These are phyloP conservation scores for Aspergillus calidoustus DNA, from an alignment of 2,329 filamentous ascomycete genomes.

Conservation along the genomic window DNA sequence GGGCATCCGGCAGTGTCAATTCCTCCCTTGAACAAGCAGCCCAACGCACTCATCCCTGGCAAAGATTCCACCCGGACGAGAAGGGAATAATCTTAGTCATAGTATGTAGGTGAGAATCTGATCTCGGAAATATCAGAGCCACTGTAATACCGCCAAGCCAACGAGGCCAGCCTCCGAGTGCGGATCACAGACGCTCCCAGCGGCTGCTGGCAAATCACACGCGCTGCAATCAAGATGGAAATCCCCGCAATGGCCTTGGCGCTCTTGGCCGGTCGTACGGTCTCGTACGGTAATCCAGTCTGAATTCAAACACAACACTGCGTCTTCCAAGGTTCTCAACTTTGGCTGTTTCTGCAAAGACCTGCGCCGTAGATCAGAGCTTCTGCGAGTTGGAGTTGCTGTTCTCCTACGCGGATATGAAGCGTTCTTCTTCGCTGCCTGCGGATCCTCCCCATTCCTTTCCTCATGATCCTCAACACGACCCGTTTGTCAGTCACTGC, in stretches of 20 bases:
- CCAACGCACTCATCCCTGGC: neutral
- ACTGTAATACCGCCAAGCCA: slow-evolving; percentile 25
- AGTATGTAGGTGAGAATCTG: neutral
- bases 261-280: slow-evolving; percentile 21
- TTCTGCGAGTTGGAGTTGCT: neutral
- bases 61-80: neutral
- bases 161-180: slow-evolving; percentile 25
- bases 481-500: neutral
- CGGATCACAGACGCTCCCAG: slow-evolving; percentile 22
- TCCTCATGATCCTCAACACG: neutral
- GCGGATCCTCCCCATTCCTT: neutral
- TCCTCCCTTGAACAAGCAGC: neutral
- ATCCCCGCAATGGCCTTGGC: slow-evolving; percentile 28
- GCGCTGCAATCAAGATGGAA: neutral
- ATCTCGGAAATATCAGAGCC: slow-evolving; percentile 1
- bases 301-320: neutral
- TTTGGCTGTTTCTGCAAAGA: neutral
- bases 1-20: no score
- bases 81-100: neutral
- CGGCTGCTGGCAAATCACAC: slow-evolving; percentile 17
- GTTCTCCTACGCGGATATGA: neutral
- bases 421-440: neutral
- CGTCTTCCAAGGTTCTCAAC: neutral
- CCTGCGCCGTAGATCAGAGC: neutral
- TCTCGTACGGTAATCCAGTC: slow-evolving; percentile 18